Evolutionary conservation across 163 green algal species (phyloP).

Genomic region (Smithsoniella earleae): DNA sequence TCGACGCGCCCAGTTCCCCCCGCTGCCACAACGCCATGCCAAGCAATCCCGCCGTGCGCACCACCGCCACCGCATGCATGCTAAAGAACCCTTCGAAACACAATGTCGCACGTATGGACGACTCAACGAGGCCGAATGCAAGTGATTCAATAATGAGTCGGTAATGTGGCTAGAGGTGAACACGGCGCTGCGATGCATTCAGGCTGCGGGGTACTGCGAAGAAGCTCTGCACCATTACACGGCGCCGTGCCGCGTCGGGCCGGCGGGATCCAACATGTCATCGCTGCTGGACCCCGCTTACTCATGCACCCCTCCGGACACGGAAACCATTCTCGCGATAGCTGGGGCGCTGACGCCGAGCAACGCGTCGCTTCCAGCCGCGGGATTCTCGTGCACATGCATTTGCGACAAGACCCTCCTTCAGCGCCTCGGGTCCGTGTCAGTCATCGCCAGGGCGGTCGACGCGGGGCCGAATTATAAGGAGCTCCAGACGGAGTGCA

Average conservation of each 20-base stretch:
- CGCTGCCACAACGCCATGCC: background rate
- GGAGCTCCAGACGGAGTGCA: background rate
- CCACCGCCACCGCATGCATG: background rate
- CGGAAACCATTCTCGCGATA: background rate
- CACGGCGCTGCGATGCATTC: background rate
- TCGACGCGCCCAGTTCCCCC: background rate
- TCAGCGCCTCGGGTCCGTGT: background rate
- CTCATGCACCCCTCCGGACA: background rate
- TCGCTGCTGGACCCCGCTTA: background rate
- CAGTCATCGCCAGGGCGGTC: background rate
- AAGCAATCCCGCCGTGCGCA: background rate
- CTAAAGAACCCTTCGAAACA: background rate
- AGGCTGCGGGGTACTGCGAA: background rate
- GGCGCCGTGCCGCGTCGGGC: background rate
- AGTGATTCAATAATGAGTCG: background rate
- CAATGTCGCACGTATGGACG: background rate
- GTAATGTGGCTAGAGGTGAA: background rate
- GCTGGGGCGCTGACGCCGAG: background rate
- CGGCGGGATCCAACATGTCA: background rate
- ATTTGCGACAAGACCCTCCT: background rate
- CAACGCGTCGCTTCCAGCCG: background rate
- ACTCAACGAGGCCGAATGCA: background rate
- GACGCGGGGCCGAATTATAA: slow-evolving; percentile 2
- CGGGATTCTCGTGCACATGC: background rate
- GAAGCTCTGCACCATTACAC: background rate